These are phyloP conservation scores for Gypsophila paniculata DNA, from an alignment of 179 eudicot genomes.

Conservation along the genomic window DNA sequence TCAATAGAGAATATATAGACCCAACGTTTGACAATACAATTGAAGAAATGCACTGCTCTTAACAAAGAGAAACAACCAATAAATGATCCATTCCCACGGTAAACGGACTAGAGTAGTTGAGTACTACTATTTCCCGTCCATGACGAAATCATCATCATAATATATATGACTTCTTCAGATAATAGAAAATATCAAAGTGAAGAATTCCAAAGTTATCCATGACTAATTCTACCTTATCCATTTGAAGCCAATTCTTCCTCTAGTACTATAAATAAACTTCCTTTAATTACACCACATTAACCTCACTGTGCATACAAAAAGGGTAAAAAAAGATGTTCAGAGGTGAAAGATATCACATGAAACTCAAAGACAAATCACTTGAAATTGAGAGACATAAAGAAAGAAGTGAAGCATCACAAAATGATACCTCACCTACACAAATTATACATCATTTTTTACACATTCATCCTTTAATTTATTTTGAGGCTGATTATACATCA, in stretches of 20 bases:
- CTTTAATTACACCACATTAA: neutral
- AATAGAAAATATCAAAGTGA: neutral
- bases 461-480: conserved; percentile 17
- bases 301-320: neutral
- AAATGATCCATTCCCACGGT: too few species aligned
- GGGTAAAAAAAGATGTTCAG: conserved; percentile 14
- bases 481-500: neutral
- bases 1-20: neutral
- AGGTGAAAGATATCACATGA: conserved; percentile 13
- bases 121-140: too few species aligned
- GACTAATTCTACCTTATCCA: neutral
- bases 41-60: neutral
- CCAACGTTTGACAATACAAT: too few species aligned
- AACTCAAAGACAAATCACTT: conserved; percentile 17
- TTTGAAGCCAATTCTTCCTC: neutral
- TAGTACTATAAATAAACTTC: neutral
- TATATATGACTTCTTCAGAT: too few species aligned
- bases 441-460: conserved; percentile 20
- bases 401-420: conserved; percentile 3
- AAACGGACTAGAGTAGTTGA: too few species aligned
- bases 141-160: too few species aligned
- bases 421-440: conserved; percentile 9
- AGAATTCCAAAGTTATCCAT: neutral
- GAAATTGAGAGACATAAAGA: conserved; percentile 14
- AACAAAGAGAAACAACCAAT: neutral